Evolutionary conservation across 305 asterid genomes (phyloP).

Genomic region (Ilex paraguariensis): DNA sequence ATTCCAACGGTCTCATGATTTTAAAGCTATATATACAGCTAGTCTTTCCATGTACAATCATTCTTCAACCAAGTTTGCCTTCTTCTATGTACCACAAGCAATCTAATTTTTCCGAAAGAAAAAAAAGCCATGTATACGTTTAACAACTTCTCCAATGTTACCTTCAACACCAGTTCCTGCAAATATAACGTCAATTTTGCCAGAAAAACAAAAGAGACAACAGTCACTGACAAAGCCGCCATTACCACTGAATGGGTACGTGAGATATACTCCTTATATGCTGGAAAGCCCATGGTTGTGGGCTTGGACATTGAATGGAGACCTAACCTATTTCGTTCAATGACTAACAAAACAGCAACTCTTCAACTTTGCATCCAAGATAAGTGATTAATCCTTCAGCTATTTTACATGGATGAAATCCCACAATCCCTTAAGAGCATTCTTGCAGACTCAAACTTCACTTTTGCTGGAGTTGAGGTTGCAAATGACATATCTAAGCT

Average conservation of each 20-base stretch:
- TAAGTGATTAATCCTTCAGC: slow-evolving; percentile 55
- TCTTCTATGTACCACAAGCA: background rate
- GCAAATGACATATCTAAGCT: slow-evolving; percentile 41
- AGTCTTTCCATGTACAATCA: no score
- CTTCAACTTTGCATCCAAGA: slow-evolving; percentile 50
- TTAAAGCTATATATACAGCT: no score
- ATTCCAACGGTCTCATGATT: no score
- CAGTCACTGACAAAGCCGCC: slow-evolving; percentile 40
- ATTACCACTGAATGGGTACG: slow-evolving; percentile 33
- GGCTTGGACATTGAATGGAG: slow-evolving; percentile 67
- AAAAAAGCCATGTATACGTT: background rate
- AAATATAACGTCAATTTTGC: slow-evolving; percentile 30
- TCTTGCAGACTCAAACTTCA: slow-evolving; percentile 39
- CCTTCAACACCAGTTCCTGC: slow-evolving; percentile 16
- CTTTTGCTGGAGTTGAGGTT: slow-evolving; percentile 57
- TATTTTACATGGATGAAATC: slow-evolving; percentile 50
- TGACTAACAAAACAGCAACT: slow-evolving; percentile 56
- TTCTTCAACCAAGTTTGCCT: no score
- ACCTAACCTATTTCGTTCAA: slow-evolving; percentile 21
- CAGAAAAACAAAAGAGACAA: slow-evolving; percentile 43
- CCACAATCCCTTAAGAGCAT: slow-evolving; percentile 33
- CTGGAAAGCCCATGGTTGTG: slow-evolving; percentile 30
- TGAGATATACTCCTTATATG: slow-evolving; percentile 21
- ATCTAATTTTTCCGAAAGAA: background rate
- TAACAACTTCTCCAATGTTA: background rate